These are phyloP conservation scores for Tylopilus cervinicoccineus DNA, from an alignment of 768 basidiomycete species.

Conservation along the genomic window DNA sequence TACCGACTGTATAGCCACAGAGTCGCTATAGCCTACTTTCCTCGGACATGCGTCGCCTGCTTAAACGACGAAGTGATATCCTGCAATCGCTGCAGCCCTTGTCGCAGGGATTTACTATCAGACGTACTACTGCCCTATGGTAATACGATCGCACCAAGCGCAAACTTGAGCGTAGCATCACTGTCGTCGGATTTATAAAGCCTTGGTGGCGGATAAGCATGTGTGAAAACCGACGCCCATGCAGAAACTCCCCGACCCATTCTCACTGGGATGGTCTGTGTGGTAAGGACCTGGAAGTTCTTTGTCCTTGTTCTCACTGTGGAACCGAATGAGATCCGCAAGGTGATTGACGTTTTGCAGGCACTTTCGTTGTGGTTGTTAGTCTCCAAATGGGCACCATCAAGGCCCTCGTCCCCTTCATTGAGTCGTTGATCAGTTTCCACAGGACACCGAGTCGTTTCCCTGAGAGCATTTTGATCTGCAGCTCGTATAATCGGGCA, in stretches of 20 bases:
- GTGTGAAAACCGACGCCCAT: not conserved
- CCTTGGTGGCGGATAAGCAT: slow-evolving; percentile 6
- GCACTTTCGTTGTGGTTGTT: slow-evolving; percentile 47
- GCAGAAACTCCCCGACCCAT: slow-evolving; percentile 17
- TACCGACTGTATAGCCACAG: not conserved
- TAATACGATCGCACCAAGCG: slow-evolving; percentile 50
- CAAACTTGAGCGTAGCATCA: no score
- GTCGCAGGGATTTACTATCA: slow-evolving; percentile 11
- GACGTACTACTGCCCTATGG: slow-evolving; percentile 30
- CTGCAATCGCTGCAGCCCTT: slow-evolving; percentile 31
- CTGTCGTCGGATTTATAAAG: slow-evolving; percentile 20
- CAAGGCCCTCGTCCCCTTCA: no score
- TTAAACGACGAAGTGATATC: slow-evolving; percentile 43
- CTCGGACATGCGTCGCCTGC: slow-evolving; percentile 52
- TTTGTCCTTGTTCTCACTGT: slow-evolving; percentile 46
- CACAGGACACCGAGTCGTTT: slow-evolving; percentile 55
- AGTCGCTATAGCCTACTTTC: slow-evolving; percentile 51
- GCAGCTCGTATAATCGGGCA: slow-evolving; percentile 59
- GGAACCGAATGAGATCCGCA: slow-evolving; percentile 55
- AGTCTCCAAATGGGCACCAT: slow-evolving; percentile 50
- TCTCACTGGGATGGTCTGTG: slow-evolving; percentile 32
- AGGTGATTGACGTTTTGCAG: slow-evolving; percentile 55
- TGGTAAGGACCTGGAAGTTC: slow-evolving; percentile 40
- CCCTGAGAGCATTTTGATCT: slow-evolving; percentile 41
- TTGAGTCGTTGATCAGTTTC: slow-evolving; percentile 22